These are phyloP conservation scores for Tricholoma terreum DNA, from an alignment of 768 basidiomycete genomes.

Conservation along the genomic window DNA sequence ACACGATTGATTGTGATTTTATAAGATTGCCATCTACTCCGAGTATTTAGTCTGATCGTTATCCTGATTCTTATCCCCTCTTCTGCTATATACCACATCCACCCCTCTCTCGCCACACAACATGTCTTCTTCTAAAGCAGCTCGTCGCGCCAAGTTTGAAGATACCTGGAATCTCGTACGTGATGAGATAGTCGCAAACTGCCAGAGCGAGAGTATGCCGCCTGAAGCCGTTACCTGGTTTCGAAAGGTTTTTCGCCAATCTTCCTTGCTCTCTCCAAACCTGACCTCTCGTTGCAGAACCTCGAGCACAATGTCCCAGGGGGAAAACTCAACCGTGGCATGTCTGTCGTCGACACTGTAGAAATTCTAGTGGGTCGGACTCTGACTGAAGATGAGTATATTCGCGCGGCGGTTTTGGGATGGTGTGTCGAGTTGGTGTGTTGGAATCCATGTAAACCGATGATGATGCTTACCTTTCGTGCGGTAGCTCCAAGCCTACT, in stretches of 20 bases:
- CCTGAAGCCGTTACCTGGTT: slow-evolving; percentile 84
- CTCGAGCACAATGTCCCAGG: slow-evolving; percentile 94
- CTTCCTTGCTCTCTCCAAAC: neutral
- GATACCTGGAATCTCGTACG: slow-evolving; percentile 67
- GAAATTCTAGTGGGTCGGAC: slow-evolving; percentile 76
- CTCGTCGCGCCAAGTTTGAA: slow-evolving; percentile 62
- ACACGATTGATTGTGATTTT: too few species aligned
- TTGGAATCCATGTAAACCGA: neutral
- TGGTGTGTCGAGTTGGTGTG: slow-evolving; percentile 95
- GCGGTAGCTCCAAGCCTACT: slow-evolving; percentile 88
- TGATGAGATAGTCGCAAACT: slow-evolving; percentile 71
- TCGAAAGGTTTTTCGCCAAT: slow-evolving; percentile 53
- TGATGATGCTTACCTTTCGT: neutral
- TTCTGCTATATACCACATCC: neutral
- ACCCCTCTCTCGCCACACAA: neutral
- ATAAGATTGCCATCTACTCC: too few species aligned
- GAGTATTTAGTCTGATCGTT: neutral
- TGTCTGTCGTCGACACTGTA: slow-evolving; percentile 91
- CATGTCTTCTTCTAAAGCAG: slow-evolving; percentile 21
- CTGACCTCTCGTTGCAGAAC: slow-evolving; percentile 45
- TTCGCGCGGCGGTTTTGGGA: slow-evolving; percentile 83
- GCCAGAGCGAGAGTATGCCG: slow-evolving; percentile 75
- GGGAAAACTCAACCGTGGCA: slow-evolving; percentile 94
- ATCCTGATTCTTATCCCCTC: neutral
- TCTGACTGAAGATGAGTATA: slow-evolving; percentile 81